Base-by-base conservation (phyloP, 352 stramenopile species). In the Phytophthora litchii region DNA sequence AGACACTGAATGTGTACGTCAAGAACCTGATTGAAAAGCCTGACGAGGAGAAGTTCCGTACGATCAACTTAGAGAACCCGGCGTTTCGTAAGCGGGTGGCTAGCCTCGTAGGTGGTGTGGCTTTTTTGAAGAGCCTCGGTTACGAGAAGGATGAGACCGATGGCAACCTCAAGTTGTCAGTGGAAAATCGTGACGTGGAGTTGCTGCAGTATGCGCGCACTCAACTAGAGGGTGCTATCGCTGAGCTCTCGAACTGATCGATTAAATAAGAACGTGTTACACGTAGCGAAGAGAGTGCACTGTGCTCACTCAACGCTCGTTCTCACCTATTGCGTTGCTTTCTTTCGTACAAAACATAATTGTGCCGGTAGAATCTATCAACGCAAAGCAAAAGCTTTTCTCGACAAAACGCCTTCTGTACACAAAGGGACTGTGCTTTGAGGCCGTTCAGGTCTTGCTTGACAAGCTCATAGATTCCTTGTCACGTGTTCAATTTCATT, bases 41-140 rank as follows among this genome's bases (percentile, higher is more conserved):
- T 0, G 77, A 91, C 1, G 88, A 95, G 41, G 85, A 95, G 4
- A 97, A 97, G 56, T 97, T 96, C 69, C 85, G 86, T 10, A 86
- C 77, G 16, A 96, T 97, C 62, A 97, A 97, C 65, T 46, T 96
- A 23, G 87, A 96, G 36, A 97, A 97, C 47, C 62, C 84, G 5
- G 91, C 90, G 20, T 97, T 97, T 65, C 91, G 92, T 49, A 92
- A 93, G 63, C 88, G 91, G 13, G 89, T 97, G 37, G 83, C 78
- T 23, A 85, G 78, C 41, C 73, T 97, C 7, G 69, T 95, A 17
- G 91, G 91, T 17, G 91, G 91, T 42, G 68, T 95, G 20, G 77
- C 82, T 13, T 84, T 97, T 34, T 72, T 97, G 25, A 93, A 94
- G 54, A 78, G 74, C 17, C 47, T 96, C 5, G 91, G 91, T n/a